Evolutionary conservation across 2,329 filamentous ascomycete genomes (phyloP), one percentile per base, ranked within the genome.

Genomic region (Davidsoniella neocaledoniae): DNA sequence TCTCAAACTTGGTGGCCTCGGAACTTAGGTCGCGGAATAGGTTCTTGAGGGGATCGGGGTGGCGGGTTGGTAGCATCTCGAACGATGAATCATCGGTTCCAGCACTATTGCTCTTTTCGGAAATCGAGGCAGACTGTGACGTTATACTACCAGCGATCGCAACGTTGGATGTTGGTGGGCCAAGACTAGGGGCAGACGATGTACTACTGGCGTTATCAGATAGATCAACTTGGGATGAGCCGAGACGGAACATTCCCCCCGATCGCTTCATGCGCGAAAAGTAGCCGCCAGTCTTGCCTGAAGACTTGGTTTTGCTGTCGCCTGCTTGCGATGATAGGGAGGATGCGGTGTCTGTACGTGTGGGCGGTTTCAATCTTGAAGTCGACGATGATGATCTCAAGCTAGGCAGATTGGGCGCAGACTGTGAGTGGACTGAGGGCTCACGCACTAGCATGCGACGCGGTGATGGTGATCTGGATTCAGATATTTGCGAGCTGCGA

Each of bases 1-100:
- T 70, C 54, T 80, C 74, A 57, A 94, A 93, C 55, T 63, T 69
- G 64, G 58, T 61, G 29, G 61, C 59, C 33, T 68, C 66, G n/a
- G 67, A 58, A 43, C 78, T 74, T 19, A 78, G 63, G 10, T 66
- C 66, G 55, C 71, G 73, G 60, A 78, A 78, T 3, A 65, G 64
- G 4, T 68, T 68, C 71, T 72, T 76, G 19, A 77, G 63, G 7
- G 73, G 67, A 57, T 78, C 75, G 51, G 69, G 68, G 37, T 64
- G 41, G 21, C 43, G 54, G 62, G 57, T 40, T 49, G 62, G 59
- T 12, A 66, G 59, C 64, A 68, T 68, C 43, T 70, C 68, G 54
- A 63, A 61, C 43, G 62, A 66, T n/a, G 67, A 71, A 40, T 71
- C 69, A 54, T 69, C 66, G 5, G 68, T 67, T 12, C 56, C 57